Evolutionary conservation across 2,329 filamentous ascomycete genomes (phyloP), one percentile per base, ranked within the genome.

Genomic region (Orbilia blumenaviensis): DNA sequence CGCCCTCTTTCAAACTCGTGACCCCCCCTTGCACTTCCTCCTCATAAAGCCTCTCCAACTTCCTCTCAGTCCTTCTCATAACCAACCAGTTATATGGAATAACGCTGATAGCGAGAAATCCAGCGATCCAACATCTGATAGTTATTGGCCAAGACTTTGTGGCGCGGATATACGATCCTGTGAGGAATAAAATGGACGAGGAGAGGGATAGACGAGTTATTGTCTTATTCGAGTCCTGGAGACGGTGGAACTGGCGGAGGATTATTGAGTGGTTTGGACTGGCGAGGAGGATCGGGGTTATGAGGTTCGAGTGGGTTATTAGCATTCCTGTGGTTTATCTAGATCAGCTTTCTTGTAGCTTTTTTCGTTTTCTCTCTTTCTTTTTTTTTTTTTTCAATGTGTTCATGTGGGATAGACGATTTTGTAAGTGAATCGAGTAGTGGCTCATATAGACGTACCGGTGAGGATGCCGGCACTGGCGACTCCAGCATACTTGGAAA

Each of bases 21-120:
- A 41, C 61, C 16, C n/a, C 52, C 41, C 16, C 16, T 25, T 25
- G 21, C 23, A 75, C 46, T 29, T 75, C 71, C 29, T 68, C 63
- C n/a, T 48, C 21, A 50, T 75, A 75, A 10, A 75, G 38, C 21
- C 14, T 23, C 7, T 63, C 21, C 34, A 75, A 50, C 29, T 60
- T 75, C n/a, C 29, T 25, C 36, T 68, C 71, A 16, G 71, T 75
- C 21, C 46, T 29, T 2, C 46, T 41, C 71, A 75, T 75, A 7
- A 68, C 3, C 10, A 75, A 9, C n/a, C 10, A 41, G 4, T 29
- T 29, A 29, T 75, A 75, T 2, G 71, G 71, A 9, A 75, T 18
- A 10, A 68, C 42, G 1, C 63, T 34, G 0, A 56, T 3, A 12
- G 67, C 48, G 3, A 63, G 12, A 0, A 32, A 21, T 2, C 63